Conservation (phyloP, 2,329 filamentous ascomycete species). For the Penicillium sp. region DNA sequence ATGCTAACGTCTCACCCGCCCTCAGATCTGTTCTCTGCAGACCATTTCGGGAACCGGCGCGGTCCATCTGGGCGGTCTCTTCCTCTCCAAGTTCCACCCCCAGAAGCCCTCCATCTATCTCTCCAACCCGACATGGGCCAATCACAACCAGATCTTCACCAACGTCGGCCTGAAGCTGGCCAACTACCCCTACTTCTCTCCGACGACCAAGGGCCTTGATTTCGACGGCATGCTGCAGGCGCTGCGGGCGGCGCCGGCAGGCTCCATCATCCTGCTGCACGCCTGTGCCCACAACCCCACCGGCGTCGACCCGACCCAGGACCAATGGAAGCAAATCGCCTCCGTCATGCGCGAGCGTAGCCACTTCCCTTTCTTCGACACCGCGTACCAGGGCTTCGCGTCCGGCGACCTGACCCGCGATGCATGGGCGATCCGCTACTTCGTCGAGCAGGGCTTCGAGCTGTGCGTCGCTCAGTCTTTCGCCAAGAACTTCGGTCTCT, state of each 20-base stretch:
- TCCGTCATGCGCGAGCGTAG: slow-evolving; percentile 69
- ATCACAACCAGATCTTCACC: slow-evolving; percentile 97
- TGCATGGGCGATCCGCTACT: slow-evolving; percentile 90
- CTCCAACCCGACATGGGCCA: slow-evolving; percentile 95
- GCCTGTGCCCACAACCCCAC: slow-evolving; percentile 98
- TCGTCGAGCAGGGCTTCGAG: slow-evolving; percentile 86
- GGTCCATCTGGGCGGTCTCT: slow-evolving; percentile 87
- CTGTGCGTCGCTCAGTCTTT: slow-evolving; percentile 60
- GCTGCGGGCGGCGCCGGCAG: slow-evolving; percentile 68
- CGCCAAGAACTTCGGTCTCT: slow-evolving; percentile 73
- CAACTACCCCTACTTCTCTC: slow-evolving; percentile 91
- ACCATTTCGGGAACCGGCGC: slow-evolving; percentile 97
- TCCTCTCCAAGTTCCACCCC: slow-evolving; percentile 88
- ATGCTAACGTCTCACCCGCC: slow-evolving; percentile 1
- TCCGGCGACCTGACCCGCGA: slow-evolving; percentile 84
- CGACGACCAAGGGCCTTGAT: slow-evolving; percentile 84
- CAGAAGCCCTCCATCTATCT: slow-evolving; percentile 74
- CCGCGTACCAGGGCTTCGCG: slow-evolving; percentile 95
- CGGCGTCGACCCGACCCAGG: slow-evolving; percentile 87
- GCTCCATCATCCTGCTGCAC: slow-evolving; percentile 86
- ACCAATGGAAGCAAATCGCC: slow-evolving; percentile 93
- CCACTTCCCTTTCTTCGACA: slow-evolving; percentile 98
- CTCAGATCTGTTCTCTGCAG: slow-evolving; percentile 70
- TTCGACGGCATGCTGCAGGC: slow-evolving; percentile 81
- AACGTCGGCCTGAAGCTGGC: slow-evolving; percentile 79